Conservation (phyloP, 2,329 filamentous ascomycete species). For the Beauveria pseudobassiana region DNA sequence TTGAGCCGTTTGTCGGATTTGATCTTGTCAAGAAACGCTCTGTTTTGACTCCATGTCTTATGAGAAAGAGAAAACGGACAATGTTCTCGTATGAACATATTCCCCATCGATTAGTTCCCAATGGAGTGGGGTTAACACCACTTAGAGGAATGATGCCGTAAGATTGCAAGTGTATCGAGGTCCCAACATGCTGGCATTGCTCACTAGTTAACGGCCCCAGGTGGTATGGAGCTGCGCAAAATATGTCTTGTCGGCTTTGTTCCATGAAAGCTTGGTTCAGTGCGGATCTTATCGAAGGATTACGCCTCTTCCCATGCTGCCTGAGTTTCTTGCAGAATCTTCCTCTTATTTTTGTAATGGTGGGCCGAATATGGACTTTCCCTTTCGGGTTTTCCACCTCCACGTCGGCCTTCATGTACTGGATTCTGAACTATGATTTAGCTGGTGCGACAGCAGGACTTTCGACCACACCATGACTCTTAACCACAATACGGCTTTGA, state of each 20-base stretch:
- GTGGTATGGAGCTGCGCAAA: neutral
- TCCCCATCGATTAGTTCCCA: neutral
- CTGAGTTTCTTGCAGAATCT: neutral
- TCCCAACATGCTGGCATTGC: neutral
- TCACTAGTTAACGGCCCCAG: neutral
- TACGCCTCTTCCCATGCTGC: neutral
- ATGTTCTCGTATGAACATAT: neutral
- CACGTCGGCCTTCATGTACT: no score
- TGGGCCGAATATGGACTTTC: no score
- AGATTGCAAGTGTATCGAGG: neutral
- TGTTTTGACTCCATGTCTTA: neutral
- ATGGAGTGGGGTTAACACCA: neutral
- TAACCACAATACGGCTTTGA: no score
- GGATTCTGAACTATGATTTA: no score
- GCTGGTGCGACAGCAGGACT: no score
- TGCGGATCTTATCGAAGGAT: neutral
- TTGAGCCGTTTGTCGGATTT: neutral
- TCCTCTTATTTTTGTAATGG: no score
- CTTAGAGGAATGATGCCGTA: neutral
- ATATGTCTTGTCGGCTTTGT: neutral
- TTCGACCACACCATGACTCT: no score
- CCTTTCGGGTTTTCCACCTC: no score
- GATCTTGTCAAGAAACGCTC: neutral
- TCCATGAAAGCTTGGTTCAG: neutral
- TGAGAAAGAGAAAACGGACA: neutral